Conservation (phyloP, 257 asterid species). For the Lantana camara region DNA sequence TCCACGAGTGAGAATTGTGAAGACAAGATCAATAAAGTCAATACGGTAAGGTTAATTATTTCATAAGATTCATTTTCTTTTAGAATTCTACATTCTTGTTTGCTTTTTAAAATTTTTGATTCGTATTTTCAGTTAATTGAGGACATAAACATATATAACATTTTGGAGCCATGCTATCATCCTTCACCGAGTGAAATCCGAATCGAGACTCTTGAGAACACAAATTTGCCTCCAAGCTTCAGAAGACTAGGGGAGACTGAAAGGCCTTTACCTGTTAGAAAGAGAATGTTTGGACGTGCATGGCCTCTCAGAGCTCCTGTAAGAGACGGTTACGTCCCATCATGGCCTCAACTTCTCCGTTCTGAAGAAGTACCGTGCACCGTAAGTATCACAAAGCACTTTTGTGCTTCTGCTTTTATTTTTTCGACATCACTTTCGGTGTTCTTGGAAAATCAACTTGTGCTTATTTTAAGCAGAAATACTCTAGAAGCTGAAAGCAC, state of each 20-base stretch:
- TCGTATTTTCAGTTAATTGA: slow-evolving; percentile 54
- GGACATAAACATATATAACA: slow-evolving; percentile 71
- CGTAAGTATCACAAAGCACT: slow-evolving; percentile 45
- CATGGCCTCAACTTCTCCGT: slow-evolving; percentile 81
- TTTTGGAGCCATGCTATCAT: slow-evolving; percentile 94
- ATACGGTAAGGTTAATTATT: slow-evolving; percentile 53
- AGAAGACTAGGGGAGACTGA: slow-evolving; percentile 92
- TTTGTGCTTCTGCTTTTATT: too few relatives aligned
- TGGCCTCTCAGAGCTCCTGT: slow-evolving; percentile 97
- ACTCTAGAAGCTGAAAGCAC: too few relatives aligned
- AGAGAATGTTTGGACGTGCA: slow-evolving; percentile 92
- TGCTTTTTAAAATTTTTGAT: background rate
- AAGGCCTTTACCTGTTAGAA: slow-evolving; percentile 77
- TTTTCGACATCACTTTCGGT: too few relatives aligned
- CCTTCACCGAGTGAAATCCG: slow-evolving; percentile 37
- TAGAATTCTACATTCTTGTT: background rate
- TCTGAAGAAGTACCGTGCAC: slow-evolving; percentile 63
- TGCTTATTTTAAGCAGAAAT: too few relatives aligned
- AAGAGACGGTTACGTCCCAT: slow-evolving; percentile 76
- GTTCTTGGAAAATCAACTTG: too few relatives aligned
- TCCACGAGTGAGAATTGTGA: slow-evolving; percentile 52
- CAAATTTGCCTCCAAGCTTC: slow-evolving; percentile 74
- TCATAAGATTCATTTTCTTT: background rate
- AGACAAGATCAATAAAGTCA: slow-evolving; percentile 51
- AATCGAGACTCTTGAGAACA: slow-evolving; percentile 21